A percentile compares a stretch with the other conserved stretches of the same genome.
These are phyloP conservation scores for Alopecurus myosuroides DNA, from an alignment of 176 grass and related monocot species.

Conservation along the genomic window DNA sequence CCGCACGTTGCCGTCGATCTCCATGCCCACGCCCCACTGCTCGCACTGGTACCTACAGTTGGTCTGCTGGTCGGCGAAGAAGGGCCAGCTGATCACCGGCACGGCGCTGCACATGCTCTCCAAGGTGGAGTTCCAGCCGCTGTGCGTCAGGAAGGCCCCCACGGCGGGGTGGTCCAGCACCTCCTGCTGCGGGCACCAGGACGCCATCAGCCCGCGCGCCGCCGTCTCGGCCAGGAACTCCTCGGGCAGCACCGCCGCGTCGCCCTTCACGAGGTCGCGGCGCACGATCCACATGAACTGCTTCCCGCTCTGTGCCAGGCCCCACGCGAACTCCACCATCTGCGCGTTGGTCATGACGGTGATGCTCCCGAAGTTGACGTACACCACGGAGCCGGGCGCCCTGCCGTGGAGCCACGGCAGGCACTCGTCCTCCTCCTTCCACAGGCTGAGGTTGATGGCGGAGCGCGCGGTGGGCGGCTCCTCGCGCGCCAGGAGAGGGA, in stretches of 20 bases:
- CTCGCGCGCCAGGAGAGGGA: too few relatives aligned
- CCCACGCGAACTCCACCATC: constrained; percentile 72
- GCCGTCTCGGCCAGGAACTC: background rate
- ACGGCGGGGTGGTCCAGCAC: constrained; percentile 45
- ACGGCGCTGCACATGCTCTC: constrained; percentile 49
- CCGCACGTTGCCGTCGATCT: constrained; percentile 17
- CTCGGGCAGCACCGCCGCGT: background rate
- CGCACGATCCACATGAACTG: constrained; percentile 67
- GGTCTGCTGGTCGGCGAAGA: constrained; percentile 63
- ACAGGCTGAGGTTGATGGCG: too few relatives aligned
- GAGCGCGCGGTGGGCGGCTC: too few relatives aligned
- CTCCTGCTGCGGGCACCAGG: constrained; percentile 43
- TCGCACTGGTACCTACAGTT: constrained; percentile 48
- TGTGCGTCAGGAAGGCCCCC: constrained; percentile 75
- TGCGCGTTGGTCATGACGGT: constrained; percentile 39
- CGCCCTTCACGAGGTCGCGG: constrained; percentile 40
- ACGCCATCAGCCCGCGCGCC: background rate
- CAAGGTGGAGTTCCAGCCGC: constrained; percentile 78
- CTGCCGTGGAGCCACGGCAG: constrained; percentile 36
- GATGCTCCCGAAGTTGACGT: constrained; percentile 59
- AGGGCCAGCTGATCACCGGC: constrained; percentile 50
- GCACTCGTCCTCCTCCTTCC: constrained; percentile 27
- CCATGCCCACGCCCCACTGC: constrained; percentile 42
- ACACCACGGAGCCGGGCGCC: background rate
- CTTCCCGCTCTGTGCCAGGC: constrained; percentile 39